Evolutionary conservation across 768 basidiomycete species (phyloP).

Genomic region (Mycena pura): DNA sequence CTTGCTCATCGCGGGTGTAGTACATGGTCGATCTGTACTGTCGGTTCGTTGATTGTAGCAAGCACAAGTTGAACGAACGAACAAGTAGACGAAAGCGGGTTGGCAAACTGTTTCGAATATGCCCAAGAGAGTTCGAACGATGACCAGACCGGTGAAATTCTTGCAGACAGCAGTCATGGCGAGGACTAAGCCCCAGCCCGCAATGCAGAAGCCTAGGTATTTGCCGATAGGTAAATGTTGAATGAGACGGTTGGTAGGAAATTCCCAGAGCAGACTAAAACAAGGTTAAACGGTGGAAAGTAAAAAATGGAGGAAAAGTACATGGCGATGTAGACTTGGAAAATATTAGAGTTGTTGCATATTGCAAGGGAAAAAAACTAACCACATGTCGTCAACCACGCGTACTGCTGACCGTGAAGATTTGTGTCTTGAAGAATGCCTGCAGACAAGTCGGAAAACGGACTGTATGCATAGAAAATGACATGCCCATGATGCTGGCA

Average conservation of each 20-base stretch:
- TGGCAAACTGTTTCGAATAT: conserved; percentile 57
- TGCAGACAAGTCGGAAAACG: not conserved
- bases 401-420: conserved; percentile 57
- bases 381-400: conserved; percentile 57
- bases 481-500: conserved; percentile 51
- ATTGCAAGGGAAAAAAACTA: conserved; percentile 1
- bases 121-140: conserved; percentile 55
- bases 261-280: conserved; percentile 48
- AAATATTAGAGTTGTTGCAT: not conserved
- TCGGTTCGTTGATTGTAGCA: not conserved
- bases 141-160: conserved; percentile 49
- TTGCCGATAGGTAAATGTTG: conserved; percentile 59
- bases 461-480: not conserved
- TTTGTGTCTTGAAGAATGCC: conserved; percentile 49
- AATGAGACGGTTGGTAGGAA: conserved; percentile 51
- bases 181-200: conserved; percentile 52
- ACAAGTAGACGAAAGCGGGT: conserved; percentile 54
- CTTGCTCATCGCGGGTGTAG: conserved; percentile 58
- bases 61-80: conserved; percentile 10
- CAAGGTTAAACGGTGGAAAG: not conserved
- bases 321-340: conserved; percentile 50
- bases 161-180: conserved; percentile 56
- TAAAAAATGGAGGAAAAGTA: conserved; percentile 11
- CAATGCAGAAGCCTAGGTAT: conserved; percentile 44
- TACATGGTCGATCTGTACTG: conserved; percentile 53